phyloP scores from a whole-genome alignment of 305 asterid genomes.

The Lippia alba region DNA sequence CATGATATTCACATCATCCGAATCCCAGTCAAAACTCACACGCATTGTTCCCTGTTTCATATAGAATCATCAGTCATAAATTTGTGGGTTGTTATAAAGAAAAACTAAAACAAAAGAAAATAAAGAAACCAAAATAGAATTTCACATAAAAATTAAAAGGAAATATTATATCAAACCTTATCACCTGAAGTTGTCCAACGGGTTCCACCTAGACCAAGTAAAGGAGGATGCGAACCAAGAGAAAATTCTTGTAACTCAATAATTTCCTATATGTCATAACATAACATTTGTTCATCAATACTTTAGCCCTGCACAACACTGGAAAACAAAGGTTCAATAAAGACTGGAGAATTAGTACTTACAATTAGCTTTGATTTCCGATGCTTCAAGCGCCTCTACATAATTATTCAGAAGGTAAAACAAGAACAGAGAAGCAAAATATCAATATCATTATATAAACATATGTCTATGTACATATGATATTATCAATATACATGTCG shows the following conservation, averaged over 20 bases:
- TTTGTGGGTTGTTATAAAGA: neutral
- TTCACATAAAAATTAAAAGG: conserved; percentile 3
- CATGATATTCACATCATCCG: conserved; percentile 77
- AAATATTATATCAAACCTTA: conserved; percentile 70
- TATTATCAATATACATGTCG: neutral
- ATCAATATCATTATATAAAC: neutral
- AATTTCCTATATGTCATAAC: conserved; percentile 64
- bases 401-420: conserved; percentile 32
- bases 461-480: neutral
- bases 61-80: conserved; percentile 38
- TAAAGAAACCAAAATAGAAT: neutral
- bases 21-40: conserved; percentile 95
- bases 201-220: conserved; percentile 84
- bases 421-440: conserved; percentile 23
- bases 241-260: conserved; percentile 87
- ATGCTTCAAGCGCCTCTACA: conserved; percentile 95
- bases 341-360: conserved; percentile 46
- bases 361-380: conserved; percentile 82
- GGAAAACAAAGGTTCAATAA: conserved; percentile 22
- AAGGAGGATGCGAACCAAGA: conserved; percentile 88
- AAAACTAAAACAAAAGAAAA: neutral
- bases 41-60: conserved; percentile 66
- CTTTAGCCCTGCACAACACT: conserved; percentile 14
- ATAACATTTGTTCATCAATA: conserved; percentile 14
- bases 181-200: conserved; percentile 85